Evolutionary conservation across 768 basidiomycete species (phyloP).

Genomic region (Boletus eberwhitei): DNA sequence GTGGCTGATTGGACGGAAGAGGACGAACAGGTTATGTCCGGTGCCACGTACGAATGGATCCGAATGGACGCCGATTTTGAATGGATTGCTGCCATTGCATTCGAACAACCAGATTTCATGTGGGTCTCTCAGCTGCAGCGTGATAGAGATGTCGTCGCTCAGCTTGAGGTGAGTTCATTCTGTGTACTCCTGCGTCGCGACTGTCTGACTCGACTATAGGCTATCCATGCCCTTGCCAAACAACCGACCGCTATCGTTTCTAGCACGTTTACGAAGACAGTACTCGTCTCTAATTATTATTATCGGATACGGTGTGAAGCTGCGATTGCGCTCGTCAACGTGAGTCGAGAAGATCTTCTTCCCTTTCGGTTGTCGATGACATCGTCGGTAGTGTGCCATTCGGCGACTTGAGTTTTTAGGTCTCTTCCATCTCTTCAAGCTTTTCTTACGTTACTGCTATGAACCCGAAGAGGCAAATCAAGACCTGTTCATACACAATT

Average conservation of each 20-base stretch:
- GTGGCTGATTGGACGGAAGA: slow-evolving; percentile 98
- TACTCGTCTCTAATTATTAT: slow-evolving; percentile 93
- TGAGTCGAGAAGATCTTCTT: slow-evolving; percentile 37
- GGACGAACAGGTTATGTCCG: slow-evolving; percentile 89
- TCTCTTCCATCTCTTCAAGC: slow-evolving; percentile 92
- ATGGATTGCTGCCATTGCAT: slow-evolving; percentile 92
- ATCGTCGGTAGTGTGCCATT: slow-evolving; percentile 66
- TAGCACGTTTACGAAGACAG: slow-evolving; percentile 88
- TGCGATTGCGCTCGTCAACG: slow-evolving; percentile 75
- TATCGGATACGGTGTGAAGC: slow-evolving; percentile 96
- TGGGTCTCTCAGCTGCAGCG: slow-evolving; percentile 96
- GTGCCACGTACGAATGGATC: slow-evolving; percentile 99
- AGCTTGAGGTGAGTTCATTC: slow-evolving; percentile 73
- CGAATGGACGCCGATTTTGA: slow-evolving; percentile 98
- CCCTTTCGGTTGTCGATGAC: slow-evolving; percentile 11
- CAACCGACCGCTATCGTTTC: slow-evolving; percentile 84
- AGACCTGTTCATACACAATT: slow-evolving; percentile 82
- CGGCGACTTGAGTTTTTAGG: slow-evolving; percentile 83
- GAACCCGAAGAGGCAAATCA: slow-evolving; percentile 79
- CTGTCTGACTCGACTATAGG: slow-evolving; percentile 48
- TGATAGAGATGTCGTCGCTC: slow-evolving; percentile 95
- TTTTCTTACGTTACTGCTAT: slow-evolving; percentile 88
- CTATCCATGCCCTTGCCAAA: slow-evolving; percentile 81
- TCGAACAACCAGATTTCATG: slow-evolving; percentile 97
- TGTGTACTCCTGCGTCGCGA: background rate